Evolutionary conservation across 1,139 yeast genomes (phyloP), one percentile per base, ranked within the genome.

Genomic region (Yarrowia galli): DNA sequence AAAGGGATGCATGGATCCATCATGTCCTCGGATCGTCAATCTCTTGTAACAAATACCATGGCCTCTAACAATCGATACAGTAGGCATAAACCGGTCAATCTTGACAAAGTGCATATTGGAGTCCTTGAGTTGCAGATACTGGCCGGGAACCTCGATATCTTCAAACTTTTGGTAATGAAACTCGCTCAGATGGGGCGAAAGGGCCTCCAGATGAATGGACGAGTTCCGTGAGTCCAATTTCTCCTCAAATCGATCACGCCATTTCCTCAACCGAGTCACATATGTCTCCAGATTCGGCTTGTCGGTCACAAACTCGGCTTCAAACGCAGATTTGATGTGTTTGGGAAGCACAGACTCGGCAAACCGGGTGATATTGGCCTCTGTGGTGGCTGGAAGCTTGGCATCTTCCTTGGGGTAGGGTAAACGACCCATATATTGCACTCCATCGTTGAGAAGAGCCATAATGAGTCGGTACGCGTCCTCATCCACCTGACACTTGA

Each of bases 161-260:
- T 96, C 99, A 76, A 95, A 96, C 79, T 92, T 93, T 77, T 95
- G 99, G 77, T 95, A 97, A 77, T 96, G 99, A 85, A 96, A 95
- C 76, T 93, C 98, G 77, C 97, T 90, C 76, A 96, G 83, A 73
- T 93, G 98, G 35, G 98, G 98, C 75, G 98, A 92, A 71, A 95
- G 83, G 69, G 92, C 89, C 78, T 96, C 99, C 73, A 96, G 81
- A 73, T 92, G 90, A 61, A 91, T 87, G 74, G 88, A 89, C 13
- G 89, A 86, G 72, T 88, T 86, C 74, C 98, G 84, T 2, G 80
- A 74, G 75, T 95, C 99, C 71, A 96, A 83, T 76, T 91, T 92
- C 73, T 91, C 97, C 77, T 95, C 99, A 70, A 95, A 82, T 67
- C 98, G 83, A 74, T 92, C 96, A 74, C 97, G 85, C 99, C 99